Conservation (phyloP, 2,329 filamentous ascomycete genomes). For the Tympanopsis confertula region DNA sequence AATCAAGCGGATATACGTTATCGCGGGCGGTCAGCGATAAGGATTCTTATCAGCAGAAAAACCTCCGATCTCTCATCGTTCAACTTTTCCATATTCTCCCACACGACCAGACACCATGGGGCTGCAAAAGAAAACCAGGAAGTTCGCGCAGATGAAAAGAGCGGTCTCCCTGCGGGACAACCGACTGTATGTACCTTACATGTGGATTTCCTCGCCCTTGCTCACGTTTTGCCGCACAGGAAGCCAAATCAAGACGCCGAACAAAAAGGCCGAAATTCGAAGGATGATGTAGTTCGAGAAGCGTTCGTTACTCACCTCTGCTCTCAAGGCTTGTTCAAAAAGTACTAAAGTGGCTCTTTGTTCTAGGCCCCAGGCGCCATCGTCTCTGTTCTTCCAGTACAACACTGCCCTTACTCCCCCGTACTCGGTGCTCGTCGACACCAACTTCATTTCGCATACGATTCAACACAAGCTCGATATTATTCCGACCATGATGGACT, state of each 20-base stretch:
- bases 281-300: not conserved
- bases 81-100: too few relatives aligned
- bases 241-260: not conserved
- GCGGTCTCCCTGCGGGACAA: conserved; percentile 9
- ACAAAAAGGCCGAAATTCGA: not conserved
- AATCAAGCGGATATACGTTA: too few relatives aligned
- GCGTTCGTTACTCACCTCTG: conserved; percentile 1
- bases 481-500: conserved; percentile 68
- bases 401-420: conserved; percentile 79
- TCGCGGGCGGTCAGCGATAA: too few relatives aligned
- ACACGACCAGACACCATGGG: conserved; percentile 66
- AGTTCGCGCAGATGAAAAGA: conserved; percentile 59
- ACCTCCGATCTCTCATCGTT: too few relatives aligned
- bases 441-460: conserved; percentile 83
- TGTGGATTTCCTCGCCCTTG: conserved; percentile 4
- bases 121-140: conserved; percentile 78
- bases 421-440: conserved; percentile 71
- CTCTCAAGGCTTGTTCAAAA: not conserved
- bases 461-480: conserved; percentile 84
- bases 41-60: too few relatives aligned
- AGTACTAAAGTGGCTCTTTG: conserved; percentile 4
- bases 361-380: conserved; percentile 62
- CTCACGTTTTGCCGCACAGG: conserved; percentile 4
- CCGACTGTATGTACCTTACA: conserved; percentile 12
- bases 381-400: conserved; percentile 76